Evolutionary conservation across 73 alveolate genomes (phyloP).

Genomic region (Paramecium octaurelia): DNA sequence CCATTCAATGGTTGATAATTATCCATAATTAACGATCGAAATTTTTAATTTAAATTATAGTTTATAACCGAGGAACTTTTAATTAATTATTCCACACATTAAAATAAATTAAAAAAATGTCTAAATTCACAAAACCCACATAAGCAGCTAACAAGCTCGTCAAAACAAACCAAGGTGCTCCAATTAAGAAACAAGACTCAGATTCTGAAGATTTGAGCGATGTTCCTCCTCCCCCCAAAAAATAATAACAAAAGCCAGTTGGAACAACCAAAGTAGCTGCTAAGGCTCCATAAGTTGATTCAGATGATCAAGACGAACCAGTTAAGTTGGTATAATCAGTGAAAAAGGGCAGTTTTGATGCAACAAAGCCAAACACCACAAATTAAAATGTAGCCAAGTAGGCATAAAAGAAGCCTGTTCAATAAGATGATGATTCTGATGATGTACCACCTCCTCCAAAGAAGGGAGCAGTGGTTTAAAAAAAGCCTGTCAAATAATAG

Average conservation of each 20-base stretch:
- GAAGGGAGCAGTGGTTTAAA: background rate
- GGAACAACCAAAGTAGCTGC: background rate
- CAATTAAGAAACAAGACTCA: background rate
- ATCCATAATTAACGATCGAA: background rate
- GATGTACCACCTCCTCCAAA: conserved; percentile 30
- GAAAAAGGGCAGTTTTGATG: background rate
- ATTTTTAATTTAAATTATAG: background rate
- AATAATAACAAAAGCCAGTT: background rate
- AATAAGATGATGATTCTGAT: background rate
- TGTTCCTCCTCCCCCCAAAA: conserved; percentile 2
- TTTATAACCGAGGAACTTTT: background rate
- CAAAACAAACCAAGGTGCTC: background rate
- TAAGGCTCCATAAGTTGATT: background rate
- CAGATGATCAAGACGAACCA: conserved; percentile 10
- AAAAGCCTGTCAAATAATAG: conserved; percentile 9
- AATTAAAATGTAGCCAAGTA: background rate
- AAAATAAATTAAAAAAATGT: conserved; percentile 18
- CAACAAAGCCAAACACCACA: conserved; percentile 22
- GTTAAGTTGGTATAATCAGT: background rate
- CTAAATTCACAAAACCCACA: background rate
- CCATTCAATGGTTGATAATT: background rate
- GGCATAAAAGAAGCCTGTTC: background rate
- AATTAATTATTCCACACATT: conserved; percentile 16
- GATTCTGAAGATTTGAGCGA: background rate
- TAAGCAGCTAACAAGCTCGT: background rate